Percentiles rank a stretch among this genome's conserved stretches.
Evolutionary conservation across 1,139 yeast genomes (phyloP).

Genomic region (Taiozyma sp.): DNA sequence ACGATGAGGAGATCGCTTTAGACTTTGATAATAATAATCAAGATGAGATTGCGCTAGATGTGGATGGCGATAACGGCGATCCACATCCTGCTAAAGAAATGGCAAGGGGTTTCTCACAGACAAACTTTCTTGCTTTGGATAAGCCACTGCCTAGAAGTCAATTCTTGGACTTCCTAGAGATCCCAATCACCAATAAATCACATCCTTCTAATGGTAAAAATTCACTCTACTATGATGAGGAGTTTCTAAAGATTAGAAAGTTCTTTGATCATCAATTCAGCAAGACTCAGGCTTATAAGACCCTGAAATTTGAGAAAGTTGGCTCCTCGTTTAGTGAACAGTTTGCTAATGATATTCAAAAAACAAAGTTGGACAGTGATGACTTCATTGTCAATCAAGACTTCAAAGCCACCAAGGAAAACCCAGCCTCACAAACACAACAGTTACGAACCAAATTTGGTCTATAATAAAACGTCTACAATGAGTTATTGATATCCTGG

Average conservation of each 20-base stretch:
- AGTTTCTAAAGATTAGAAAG: slow-evolving; percentile 44
- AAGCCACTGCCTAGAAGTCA: slow-evolving; percentile 67
- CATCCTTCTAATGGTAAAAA: slow-evolving; percentile 24
- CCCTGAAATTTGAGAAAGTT: slow-evolving; percentile 11
- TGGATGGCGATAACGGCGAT: slow-evolving; percentile 13
- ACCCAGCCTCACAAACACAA: slow-evolving; percentile 13
- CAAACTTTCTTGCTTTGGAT: slow-evolving; percentile 77
- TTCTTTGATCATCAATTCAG: slow-evolving; percentile 14
- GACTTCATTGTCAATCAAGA: slow-evolving; percentile 8
- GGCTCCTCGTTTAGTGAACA: slow-evolving; percentile 9
- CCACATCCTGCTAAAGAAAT: slow-evolving; percentile 1
- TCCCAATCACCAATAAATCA: slow-evolving; percentile 29
- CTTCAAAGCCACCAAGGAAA: slow-evolving; percentile 10
- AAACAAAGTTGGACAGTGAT: slow-evolving; percentile 3
- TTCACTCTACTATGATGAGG: slow-evolving; percentile 37
- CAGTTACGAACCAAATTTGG: slow-evolving; percentile 6
- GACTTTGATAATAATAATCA: neutral
- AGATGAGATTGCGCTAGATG: slow-evolving; percentile 19
- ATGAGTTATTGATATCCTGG: neutral
- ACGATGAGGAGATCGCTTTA: slow-evolving; percentile 15
- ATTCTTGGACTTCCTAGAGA: slow-evolving; percentile 43
- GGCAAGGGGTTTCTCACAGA: slow-evolving; percentile 26
- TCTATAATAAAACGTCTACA: neutral
- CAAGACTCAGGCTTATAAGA: slow-evolving; percentile 9
- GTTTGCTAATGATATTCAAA: slow-evolving; percentile 13